Conservation (phyloP, 1,284 basidiomycete genomes). For the Puccinia triticina region DNA sequence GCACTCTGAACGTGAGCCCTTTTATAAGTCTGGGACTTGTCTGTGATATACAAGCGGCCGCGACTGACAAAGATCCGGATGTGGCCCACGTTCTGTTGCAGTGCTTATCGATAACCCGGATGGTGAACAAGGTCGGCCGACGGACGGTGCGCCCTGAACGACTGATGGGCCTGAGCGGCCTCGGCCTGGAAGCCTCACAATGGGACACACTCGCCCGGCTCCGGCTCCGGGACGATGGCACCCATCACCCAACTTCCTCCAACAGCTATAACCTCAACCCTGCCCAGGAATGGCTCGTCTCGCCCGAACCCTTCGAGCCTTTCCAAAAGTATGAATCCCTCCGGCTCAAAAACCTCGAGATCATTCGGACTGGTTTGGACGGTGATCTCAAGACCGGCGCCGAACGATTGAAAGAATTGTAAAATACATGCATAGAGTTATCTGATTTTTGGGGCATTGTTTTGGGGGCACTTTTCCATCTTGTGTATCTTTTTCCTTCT, state of each 20-base stretch:
- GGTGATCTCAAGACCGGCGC: slow-evolving; percentile 25
- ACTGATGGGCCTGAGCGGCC: slow-evolving; percentile 13
- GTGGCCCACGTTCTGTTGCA: not conserved
- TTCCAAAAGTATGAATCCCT: slow-evolving; percentile 11
- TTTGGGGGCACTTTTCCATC: not conserved
- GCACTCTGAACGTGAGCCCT: slow-evolving; percentile 34
- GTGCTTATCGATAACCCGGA: slow-evolving; percentile 50
- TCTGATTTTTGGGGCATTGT: not conserved
- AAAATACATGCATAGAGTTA: not conserved
- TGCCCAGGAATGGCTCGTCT: slow-evolving; percentile 42
- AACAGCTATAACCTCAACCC: slow-evolving; percentile 3
- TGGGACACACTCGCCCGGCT: slow-evolving; percentile 12
- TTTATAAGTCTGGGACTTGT: not conserved
- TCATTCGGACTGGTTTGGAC: slow-evolving; percentile 40
- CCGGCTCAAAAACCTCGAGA: slow-evolving; percentile 28
- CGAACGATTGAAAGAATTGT: slow-evolving; percentile 40
- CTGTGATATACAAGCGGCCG: not conserved
- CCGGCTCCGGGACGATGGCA: not conserved
- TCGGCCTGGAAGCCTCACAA: slow-evolving; percentile 8
- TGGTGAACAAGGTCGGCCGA: slow-evolving; percentile 43
- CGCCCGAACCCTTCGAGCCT: not conserved
- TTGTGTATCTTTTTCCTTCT: not conserved
- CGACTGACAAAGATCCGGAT: not conserved
- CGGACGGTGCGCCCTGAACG: slow-evolving; percentile 33
- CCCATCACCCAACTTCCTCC: not conserved